These are phyloP conservation scores for Infundibulicybe gibba DNA, from an alignment of 768 basidiomycete genomes.

Conservation along the genomic window DNA sequence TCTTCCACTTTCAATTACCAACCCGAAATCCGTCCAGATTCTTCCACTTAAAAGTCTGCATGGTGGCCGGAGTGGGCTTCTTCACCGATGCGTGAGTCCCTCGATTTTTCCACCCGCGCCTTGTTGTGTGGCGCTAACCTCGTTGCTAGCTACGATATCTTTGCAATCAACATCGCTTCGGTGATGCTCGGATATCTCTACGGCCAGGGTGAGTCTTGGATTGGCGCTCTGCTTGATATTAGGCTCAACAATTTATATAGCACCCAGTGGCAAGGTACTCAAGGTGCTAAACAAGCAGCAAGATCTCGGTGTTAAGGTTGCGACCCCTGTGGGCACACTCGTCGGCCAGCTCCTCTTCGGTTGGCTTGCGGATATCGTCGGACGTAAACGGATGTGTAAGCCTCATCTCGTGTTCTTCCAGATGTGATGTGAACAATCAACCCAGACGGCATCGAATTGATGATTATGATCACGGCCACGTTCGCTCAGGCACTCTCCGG, in stretches of 20 bases:
- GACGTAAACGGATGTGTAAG: slow-evolving; percentile 80
- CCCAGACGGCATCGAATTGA: slow-evolving; percentile 66
- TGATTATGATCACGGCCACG: slow-evolving; percentile 78
- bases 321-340: slow-evolving; percentile 73
- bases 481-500: slow-evolving; percentile 81
- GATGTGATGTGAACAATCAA: slow-evolving; percentile 1
- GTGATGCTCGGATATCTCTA: slow-evolving; percentile 86
- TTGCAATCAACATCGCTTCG: slow-evolving; percentile 84
- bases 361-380: slow-evolving; percentile 73
- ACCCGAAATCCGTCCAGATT: slow-evolving; percentile 32
- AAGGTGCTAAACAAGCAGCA: slow-evolving; percentile 64
- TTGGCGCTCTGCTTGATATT: background rate
- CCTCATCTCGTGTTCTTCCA: slow-evolving; percentile 5
- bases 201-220: slow-evolving; percentile 27
- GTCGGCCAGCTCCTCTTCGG: slow-evolving; percentile 77
- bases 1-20: slow-evolving; percentile 2
- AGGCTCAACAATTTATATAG: slow-evolving; percentile 22
- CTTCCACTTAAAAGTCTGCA: slow-evolving; percentile 80
- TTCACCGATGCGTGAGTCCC: slow-evolving; percentile 75
- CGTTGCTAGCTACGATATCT: slow-evolving; percentile 69
- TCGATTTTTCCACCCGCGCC: background rate
- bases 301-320: slow-evolving; percentile 74
- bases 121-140: background rate
- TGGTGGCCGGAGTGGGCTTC: slow-evolving; percentile 80
- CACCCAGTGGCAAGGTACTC: too few relatives aligned